These are phyloP conservation scores for Kwoniella shivajii DNA, from an alignment of 1,284 basidiomycete species.

Conservation along the genomic window DNA sequence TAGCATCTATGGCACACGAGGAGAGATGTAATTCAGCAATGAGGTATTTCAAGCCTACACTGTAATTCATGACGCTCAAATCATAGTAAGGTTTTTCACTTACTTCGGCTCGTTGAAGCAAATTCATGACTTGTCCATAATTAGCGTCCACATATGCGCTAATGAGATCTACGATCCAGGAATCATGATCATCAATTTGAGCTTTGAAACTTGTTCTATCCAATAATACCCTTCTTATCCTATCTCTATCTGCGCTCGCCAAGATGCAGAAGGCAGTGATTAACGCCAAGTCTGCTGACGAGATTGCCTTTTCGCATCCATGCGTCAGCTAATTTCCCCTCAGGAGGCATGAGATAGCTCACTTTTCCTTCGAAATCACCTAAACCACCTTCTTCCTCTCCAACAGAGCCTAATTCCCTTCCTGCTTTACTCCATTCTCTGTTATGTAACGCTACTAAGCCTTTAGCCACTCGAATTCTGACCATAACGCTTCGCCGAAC, in stretches of 20 bases:
- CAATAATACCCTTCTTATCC: slow-evolving; percentile 35
- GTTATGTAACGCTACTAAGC: slow-evolving; percentile 28
- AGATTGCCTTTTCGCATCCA: slow-evolving; percentile 30
- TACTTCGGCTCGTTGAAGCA: slow-evolving; percentile 36
- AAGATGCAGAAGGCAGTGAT: slow-evolving; percentile 38
- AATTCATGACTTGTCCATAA: slow-evolving; percentile 36
- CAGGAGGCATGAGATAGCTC: not conserved
- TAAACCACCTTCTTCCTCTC: slow-evolving; percentile 43
- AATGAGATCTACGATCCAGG: slow-evolving; percentile 43
- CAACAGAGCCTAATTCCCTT: slow-evolving; percentile 33
- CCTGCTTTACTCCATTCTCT: slow-evolving; percentile 33
- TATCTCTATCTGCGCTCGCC: slow-evolving; percentile 30
- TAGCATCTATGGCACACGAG: not conserved
- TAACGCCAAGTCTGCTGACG: slow-evolving; percentile 38
- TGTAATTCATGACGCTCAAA: too few species aligned
- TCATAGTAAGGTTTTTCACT: slow-evolving; percentile 9
- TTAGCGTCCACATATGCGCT: slow-evolving; percentile 42
- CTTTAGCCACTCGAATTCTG: slow-evolving; percentile 40
- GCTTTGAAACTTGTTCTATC: slow-evolving; percentile 39
- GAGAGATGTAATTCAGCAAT: not conserved
- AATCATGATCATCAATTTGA: slow-evolving; percentile 35
- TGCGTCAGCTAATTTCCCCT: not conserved
- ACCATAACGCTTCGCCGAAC: slow-evolving; percentile 28
- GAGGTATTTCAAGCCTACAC: too few species aligned
- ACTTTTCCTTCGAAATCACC: slow-evolving; percentile 45